phyloP scores from a whole-genome alignment of 1,284 basidiomycete species.

The Sporisorium reilianum region DNA sequence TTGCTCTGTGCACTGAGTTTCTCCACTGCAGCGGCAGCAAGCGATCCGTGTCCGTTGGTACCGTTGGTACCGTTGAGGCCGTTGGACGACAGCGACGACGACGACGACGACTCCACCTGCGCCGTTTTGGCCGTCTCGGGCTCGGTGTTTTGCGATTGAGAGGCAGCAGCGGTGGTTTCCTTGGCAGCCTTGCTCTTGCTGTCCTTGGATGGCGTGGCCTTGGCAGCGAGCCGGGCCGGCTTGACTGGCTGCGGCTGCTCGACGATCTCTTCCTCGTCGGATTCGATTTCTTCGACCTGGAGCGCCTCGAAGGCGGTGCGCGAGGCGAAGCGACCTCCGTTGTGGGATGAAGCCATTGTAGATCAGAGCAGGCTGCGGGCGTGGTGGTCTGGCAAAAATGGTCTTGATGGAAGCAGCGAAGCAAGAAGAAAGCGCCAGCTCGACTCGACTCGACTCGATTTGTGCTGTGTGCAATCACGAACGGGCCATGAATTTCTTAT shows the following conservation, averaged over 20 bases:
- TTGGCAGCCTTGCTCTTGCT: slow-evolving; percentile 33
- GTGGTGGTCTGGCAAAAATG: background rate
- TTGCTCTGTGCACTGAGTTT: slow-evolving; percentile 33
- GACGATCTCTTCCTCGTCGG: slow-evolving; percentile 43
- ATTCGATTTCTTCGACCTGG: slow-evolving; percentile 51
- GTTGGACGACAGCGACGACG: slow-evolving; percentile 6
- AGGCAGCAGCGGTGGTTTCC: slow-evolving; percentile 8
- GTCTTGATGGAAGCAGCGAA: slow-evolving; percentile 1
- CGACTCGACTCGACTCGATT: too few species aligned
- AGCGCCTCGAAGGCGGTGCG: slow-evolving; percentile 54
- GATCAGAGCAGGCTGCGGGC: background rate
- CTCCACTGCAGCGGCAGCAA: slow-evolving; percentile 13
- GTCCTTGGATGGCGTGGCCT: slow-evolving; percentile 17
- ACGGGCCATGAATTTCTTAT: slow-evolving; percentile 1
- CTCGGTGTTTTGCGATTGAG: slow-evolving; percentile 8
- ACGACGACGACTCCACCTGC: background rate
- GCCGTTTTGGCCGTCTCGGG: background rate
- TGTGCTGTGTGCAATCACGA: too few species aligned
- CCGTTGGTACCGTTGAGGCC: slow-evolving; percentile 6
- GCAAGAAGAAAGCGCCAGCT: background rate
- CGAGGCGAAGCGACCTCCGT: slow-evolving; percentile 51
- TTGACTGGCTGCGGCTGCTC: slow-evolving; percentile 19
- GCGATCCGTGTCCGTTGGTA: slow-evolving; percentile 14
- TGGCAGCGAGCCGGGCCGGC: slow-evolving; percentile 11
- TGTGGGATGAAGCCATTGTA: slow-evolving; percentile 28